Evolutionary conservation across 371 early-diverging fungal species (phyloP), one percentile per base, ranked within the genome.

Genomic region (Funneliformis caledonium): DNA sequence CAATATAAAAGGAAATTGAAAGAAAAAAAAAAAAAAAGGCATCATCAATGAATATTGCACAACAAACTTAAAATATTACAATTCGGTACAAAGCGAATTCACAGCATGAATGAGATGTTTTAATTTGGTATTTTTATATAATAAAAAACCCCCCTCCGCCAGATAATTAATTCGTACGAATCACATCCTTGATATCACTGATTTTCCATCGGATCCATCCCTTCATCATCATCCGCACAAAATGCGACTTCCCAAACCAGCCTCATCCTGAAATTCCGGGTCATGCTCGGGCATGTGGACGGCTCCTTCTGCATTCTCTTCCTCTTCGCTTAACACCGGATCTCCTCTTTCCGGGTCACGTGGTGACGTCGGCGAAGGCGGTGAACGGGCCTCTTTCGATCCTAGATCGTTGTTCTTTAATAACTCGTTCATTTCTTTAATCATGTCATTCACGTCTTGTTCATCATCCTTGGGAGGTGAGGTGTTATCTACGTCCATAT

Each of bases 191-290:
- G 1, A 52, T 16, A 26, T 42, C 22, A 76, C 26, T 76, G 76
- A 76, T 76, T 76, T 60, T 76, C 76, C 26, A 61, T 42, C 14
- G 62, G 59, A 76, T 76, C 76, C 56, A 76, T 60, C 3, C 76
- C 76, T 33, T 76, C 76, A 61, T 76, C 74, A 47, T 73, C 76
- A 43, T 43, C 56, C 14, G n/a, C 19, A 22, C 26, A 9, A 43
- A 33, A 31, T 62, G 22, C 14, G 0, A 3, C 61, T 56, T 9
- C 33, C 33, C 6, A 76, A 76, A n/a, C 76, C 62, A 8, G 60
- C 76, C 9, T 76, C 76, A 76, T 76, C 76, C 45, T 76, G 76
- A 56, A 56, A 76, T 56, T 43, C 72, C 7, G 42, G 72, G 45
- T 42, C 56, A 22, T 19, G 45, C 11, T 60, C 76, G 4, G 42